Evolutionary conservation across 1,284 basidiomycete genomes (phyloP).

Genomic region (Thecaphora thlaspeos): DNA sequence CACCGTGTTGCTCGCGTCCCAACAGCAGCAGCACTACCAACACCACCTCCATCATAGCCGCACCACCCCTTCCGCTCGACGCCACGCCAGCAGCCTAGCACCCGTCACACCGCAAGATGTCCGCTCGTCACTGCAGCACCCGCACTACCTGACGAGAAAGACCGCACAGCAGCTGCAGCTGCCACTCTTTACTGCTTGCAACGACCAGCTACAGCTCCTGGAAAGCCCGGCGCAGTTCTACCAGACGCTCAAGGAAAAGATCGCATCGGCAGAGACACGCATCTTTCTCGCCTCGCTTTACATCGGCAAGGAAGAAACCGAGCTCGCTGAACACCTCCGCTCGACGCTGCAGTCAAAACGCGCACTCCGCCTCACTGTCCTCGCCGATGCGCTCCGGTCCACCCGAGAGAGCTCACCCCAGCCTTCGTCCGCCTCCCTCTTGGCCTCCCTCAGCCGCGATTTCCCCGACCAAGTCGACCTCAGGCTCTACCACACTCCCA

Average conservation of each 20-base stretch:
- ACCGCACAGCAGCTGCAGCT: slow-evolving; percentile 14
- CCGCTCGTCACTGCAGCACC: background rate
- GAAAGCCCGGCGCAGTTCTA: slow-evolving; percentile 31
- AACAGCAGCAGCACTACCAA: no score
- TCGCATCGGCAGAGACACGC: slow-evolving; percentile 22
- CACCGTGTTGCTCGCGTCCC: no score
- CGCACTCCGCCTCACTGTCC: slow-evolving; percentile 69
- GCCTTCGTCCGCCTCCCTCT: slow-evolving; percentile 60
- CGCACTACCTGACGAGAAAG: slow-evolving; percentile 14
- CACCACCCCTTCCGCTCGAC: background rate
- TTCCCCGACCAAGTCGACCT: slow-evolving; percentile 74
- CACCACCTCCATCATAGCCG: background rate
- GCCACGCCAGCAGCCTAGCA: no score
- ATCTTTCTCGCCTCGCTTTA: slow-evolving; percentile 51
- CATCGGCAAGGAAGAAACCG: slow-evolving; percentile 47
- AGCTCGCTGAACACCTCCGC: slow-evolving; percentile 33
- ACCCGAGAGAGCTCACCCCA: slow-evolving; percentile 71
- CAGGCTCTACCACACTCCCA: slow-evolving; percentile 77
- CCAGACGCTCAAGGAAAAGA: slow-evolving; percentile 23
- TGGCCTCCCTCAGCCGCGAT: slow-evolving; percentile 35
- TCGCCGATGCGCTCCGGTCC: slow-evolving; percentile 85
- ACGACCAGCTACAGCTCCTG: slow-evolving; percentile 25
- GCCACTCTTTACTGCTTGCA: slow-evolving; percentile 26
- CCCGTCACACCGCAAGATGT: no score
- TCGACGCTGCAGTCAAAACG: slow-evolving; percentile 61